Evolutionary conservation across 345 rosid genomes (phyloP).

Genomic region (Gossypium longicalyx): DNA sequence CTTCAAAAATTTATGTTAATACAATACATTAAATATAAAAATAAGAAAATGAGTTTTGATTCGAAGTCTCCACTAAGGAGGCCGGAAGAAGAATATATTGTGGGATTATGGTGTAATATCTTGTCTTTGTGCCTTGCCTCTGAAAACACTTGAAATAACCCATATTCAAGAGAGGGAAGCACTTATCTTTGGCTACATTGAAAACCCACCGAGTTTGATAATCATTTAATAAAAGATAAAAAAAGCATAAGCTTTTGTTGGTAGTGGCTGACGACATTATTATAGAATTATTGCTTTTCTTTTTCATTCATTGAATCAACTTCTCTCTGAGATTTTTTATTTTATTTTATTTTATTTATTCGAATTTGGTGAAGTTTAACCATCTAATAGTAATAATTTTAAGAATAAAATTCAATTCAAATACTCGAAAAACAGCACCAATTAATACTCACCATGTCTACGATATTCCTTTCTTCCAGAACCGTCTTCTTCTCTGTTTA

Average conservation of each 20-base stretch:
- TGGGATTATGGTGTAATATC: no score
- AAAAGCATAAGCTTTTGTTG: conserved; percentile 4
- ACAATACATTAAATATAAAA: no score
- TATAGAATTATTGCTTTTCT: neutral
- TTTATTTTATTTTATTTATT: neutral
- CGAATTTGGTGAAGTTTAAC: neutral
- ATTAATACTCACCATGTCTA: no score
- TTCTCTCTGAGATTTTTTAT: neutral
- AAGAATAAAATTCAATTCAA: no score
- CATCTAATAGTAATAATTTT: no score
- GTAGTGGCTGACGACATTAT: conserved; percentile 1
- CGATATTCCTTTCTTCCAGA: neutral
- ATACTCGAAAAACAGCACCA: no score
- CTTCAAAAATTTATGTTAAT: no score
- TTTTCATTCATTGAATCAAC: neutral
- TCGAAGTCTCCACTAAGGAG: neutral
- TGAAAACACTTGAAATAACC: neutral
- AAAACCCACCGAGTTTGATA: neutral
- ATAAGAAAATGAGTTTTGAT: neutral
- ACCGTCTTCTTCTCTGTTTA: neutral
- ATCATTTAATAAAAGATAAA: conserved; percentile 9
- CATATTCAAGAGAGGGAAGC: neutral
- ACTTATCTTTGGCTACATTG: neutral
- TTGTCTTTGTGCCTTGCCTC: no score
- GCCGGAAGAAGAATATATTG: neutral